These are phyloP conservation scores for Bipolaris sorokiniana DNA, from an alignment of 2,329 filamentous ascomycete genomes.

Conservation along the genomic window DNA sequence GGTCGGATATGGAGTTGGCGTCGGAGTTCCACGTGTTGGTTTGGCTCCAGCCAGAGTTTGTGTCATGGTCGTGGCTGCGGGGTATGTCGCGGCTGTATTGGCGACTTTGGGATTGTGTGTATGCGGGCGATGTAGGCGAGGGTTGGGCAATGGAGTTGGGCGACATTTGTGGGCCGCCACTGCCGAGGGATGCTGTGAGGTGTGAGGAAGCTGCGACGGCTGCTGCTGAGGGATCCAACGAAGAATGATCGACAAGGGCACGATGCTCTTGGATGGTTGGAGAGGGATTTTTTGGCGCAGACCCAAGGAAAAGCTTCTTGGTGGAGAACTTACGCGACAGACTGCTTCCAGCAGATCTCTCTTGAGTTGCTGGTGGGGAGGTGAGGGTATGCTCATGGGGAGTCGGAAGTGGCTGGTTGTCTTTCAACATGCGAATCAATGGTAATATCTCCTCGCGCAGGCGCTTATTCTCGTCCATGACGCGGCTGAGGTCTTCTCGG, in stretches of 20 bases:
- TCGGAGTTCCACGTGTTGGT: conserved; percentile 42
- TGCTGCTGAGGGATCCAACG: conserved; percentile 58
- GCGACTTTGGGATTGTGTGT: conserved; percentile 45
- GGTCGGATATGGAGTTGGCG: conserved; percentile 33
- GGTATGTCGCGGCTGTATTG: conserved; percentile 42
- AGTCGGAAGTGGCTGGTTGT: conserved; percentile 75
- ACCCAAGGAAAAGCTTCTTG: conserved; percentile 59
- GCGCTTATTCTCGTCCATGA: conserved; percentile 81
- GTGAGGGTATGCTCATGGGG: conserved; percentile 48
- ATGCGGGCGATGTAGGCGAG: conserved; percentile 59
- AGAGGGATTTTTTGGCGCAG: conserved; percentile 57
- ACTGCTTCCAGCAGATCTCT: conserved; percentile 51
- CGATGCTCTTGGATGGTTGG: conserved; percentile 56
- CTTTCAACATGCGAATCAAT: conserved; percentile 87
- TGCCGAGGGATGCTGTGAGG: conserved; percentile 56
- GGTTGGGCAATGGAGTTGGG: conserved; percentile 52
- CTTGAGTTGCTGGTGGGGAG: conserved; percentile 44
- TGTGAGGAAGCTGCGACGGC: conserved; percentile 58
- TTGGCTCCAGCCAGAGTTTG: conserved; percentile 36
- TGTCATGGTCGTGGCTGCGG: conserved; percentile 44
- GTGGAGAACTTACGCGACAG: conserved; percentile 61
- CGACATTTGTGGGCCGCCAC: conserved; percentile 49
- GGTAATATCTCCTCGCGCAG: conserved; percentile 91
- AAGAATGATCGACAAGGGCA: conserved; percentile 50
- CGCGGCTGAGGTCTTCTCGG: conserved; percentile 57